Evolutionary conservation across 1,284 basidiomycete species (phyloP), one percentile per base, ranked within the genome.

Genomic region (Prillingera fragicola): DNA sequence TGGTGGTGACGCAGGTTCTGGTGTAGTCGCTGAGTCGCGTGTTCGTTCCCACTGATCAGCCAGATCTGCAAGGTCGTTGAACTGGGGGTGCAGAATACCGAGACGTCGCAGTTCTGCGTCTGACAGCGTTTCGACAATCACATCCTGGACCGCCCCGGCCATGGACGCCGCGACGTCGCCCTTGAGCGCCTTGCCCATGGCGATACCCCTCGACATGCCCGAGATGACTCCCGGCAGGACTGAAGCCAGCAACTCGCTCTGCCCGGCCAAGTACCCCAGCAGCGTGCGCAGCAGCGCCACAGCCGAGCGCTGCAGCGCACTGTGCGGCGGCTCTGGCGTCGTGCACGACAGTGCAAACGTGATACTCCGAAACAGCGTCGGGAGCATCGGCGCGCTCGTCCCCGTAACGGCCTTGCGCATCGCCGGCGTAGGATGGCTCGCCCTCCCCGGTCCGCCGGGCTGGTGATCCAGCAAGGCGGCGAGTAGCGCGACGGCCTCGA

Each of bases 161-260:
- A 54, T 79, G 75, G 69, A 80, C 78, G 48, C 65, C 59, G 55
- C 57, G 31, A 67, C 41, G 33, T 69, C 61, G 27, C 74, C 73
- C 17, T 77, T 73, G 14, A 72, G 38, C 3, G 42, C 29, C 45
- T 50, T 57, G 2, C 54, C 59, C 1, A 31, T 41, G 8, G 49
- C 34, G 10, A 82, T 77, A 14, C 85, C 65, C 56, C 82, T 86
- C 29, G 78, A 77, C 77, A 84, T 83, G 13, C 76, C 71, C 58
- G 86, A 90, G 38, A 87, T 76, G 13, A 85, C 76, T 2, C 90
- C 89, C 1, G 90, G 90, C 19, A 94, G 73, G 15, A 92, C 75
- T 7, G 84, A 80, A 3, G 72, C 73, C 17, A 73, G 59, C 4
- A 73, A 58, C 17, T 66, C 57, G 17, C 85, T 81, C 19, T 80